Base-by-base conservation (phyloP, 1,284 basidiomycete genomes). In the Marasmius sp. region DNA sequence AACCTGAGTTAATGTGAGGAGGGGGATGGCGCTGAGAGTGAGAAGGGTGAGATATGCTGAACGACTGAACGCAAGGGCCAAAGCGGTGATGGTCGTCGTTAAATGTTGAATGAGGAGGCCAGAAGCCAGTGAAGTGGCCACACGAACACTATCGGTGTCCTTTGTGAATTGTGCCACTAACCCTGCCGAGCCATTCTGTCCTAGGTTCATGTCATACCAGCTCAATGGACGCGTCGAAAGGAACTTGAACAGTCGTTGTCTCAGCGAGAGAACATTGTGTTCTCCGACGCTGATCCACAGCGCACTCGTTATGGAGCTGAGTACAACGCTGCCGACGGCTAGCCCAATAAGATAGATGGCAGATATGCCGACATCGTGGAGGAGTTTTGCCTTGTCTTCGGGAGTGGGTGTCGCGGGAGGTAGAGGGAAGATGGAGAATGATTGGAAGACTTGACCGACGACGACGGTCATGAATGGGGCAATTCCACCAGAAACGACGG, bases 391-490 rank as follows among this genome's bases (percentile, higher is more conserved):
- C 66, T 87, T 86, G 65, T 77, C 85, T 54, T 73, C 70, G 58
- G 81, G 74, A 2, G 81, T 74, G 8, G 79, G 81, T 62, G 77
- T 54, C 34, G 36, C 77, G 52, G 77, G 77, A 63, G 71, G 76
- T 61, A 79, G 74, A n/a, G 83, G 82, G 68, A 85, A 88, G 0
- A 79, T 76, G 52, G 74, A 85, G 77, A 97, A 95, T 0, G 89
- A 82, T 68, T 92, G 84, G 77, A 98, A 97, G 6, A 89, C 87
- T 58, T 91, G 84, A 36, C 97, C 96, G 65, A 98, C 81, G 65
- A 97, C 86, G 58, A 87, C 84, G 6, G 97, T 96, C 95, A 98
- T 98, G 79, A 93, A 93, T 0, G 97, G 94, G 0, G 93, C 94
- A 41, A 98, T 82, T 41, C 88, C 85, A 49, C 94, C 93, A 0